Base-by-base conservation (phyloP, 306 rosid genomes). In the Cicer yamashitae region DNA sequence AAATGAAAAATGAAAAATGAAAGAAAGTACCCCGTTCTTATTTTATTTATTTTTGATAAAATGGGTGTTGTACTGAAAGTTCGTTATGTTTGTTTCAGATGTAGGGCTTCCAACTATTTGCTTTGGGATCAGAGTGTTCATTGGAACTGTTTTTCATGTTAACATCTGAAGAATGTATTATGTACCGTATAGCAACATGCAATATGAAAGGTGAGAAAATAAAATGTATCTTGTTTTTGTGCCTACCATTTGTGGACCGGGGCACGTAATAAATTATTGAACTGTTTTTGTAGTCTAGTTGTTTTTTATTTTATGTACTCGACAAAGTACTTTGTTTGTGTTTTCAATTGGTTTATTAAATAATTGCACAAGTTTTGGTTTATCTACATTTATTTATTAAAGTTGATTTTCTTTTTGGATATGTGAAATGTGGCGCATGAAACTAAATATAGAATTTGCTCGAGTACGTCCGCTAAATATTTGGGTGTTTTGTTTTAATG, bases 161-260 rank as follows among this genome's bases (percentile, higher is more conserved):
- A 73, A 61, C 48, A 25, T 47, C 18, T n/a, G 81, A 83, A 81
- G 83, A 22, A 22, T 22, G 89, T 81, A 81, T 67, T 59, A 15
- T 68, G 72, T 78, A 76, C 61, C 67, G 10, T 70, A 70, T 60
- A 65, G 58, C 65, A 13, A 68, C 54, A 70, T 71, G 60, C 59
- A 77, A 40, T 69, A 64, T 56, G 86, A 70, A 70, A 85, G 88
- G 60, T 54, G 82, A 58, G 82, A 38, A 40, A 79, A 70, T 54
- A 47, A 45, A 71, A 57, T 78, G 81, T 69, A 37, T 58, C 58
- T 40, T 59, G 47, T 50, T 70, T 69, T 25, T 11, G 80, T 70
- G 76, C 77, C 77, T 56, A 50, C 20, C 68, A 20, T 76, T 47
- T 50, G 18, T 81, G 76, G 18, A 17, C 4, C 12, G 46, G 54